These are phyloP conservation scores for Henckelia pumila DNA, from an alignment of 257 asterid genomes.

Conservation along the genomic window DNA sequence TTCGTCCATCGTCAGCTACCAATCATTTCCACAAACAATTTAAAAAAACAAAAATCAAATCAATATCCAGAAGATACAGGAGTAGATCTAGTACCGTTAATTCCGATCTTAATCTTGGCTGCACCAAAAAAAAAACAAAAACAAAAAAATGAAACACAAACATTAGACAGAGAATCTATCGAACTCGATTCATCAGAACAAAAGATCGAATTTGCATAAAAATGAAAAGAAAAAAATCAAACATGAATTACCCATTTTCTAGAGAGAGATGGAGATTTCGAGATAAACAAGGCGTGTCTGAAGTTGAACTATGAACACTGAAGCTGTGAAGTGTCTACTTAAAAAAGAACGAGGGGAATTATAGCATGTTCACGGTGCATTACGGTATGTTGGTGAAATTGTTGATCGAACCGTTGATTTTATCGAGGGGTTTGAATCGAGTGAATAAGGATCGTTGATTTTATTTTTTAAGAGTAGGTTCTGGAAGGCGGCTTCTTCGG, in stretches of 20 bases:
- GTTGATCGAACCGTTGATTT: background rate
- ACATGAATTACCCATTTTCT: background rate
- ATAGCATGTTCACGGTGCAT: background rate
- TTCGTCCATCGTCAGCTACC: background rate
- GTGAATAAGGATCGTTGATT: background rate
- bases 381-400: background rate
- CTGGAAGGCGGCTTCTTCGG: background rate
- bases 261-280: background rate
- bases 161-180: slow-evolving; percentile 7
- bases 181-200: background rate
- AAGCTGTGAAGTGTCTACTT: no score
- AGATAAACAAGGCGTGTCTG: background rate
- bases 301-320: no score
- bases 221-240: no score
- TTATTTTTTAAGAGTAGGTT: no score
- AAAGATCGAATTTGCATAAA: slow-evolving; percentile 9
- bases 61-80: background rate
- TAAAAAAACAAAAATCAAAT: background rate
- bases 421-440: background rate
- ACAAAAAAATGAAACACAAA: background rate
- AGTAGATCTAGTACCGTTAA: slow-evolving; percentile 50
- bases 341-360: background rate
- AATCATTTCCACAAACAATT: background rate
- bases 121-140: slow-evolving; percentile 4
- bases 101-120: slow-evolving; percentile 73